Evolutionary conservation across 257 asterid genomes (phyloP).

Genomic region (Solanum medicagineum): DNA sequence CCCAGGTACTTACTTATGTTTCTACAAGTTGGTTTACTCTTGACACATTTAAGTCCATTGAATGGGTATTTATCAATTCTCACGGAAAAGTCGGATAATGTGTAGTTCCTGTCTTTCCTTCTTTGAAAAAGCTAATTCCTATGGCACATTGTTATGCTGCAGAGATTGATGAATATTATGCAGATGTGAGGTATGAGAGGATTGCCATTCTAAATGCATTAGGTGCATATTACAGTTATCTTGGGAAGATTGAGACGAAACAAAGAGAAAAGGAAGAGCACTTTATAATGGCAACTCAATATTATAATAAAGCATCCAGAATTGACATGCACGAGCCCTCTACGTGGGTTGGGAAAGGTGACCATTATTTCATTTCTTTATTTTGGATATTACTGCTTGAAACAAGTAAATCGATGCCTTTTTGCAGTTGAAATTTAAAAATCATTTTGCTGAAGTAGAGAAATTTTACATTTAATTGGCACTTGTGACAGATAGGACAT

Average conservation of each 20-base stretch:
- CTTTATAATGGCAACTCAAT: constrained; percentile 85
- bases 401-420: neutral
- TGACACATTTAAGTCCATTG: neutral
- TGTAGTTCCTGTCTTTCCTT: neutral
- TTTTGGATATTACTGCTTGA: neutral
- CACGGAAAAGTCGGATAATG: neutral
- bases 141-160: constrained; percentile 20
- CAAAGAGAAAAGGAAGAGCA: constrained; percentile 93
- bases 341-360: constrained; percentile 99
- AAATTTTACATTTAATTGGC: neutral
- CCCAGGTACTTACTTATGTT: constrained; percentile 45
- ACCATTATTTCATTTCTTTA: neutral
- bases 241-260: constrained; percentile 78
- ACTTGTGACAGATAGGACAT: neutral
- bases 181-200: constrained; percentile 94
- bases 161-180: constrained; percentile 98
- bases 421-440: neutral
- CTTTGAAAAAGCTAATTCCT: neutral
- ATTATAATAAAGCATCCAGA: constrained; percentile 94
- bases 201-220: constrained; percentile 92
- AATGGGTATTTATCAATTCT: neutral
- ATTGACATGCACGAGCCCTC: constrained; percentile 98
- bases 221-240: constrained; percentile 94
- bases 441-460: neutral
- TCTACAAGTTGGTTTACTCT: neutral